These are phyloP conservation scores for Pseudogymnoascus sp. DNA, from an alignment of 2,329 filamentous ascomycete genomes.

Conservation along the genomic window DNA sequence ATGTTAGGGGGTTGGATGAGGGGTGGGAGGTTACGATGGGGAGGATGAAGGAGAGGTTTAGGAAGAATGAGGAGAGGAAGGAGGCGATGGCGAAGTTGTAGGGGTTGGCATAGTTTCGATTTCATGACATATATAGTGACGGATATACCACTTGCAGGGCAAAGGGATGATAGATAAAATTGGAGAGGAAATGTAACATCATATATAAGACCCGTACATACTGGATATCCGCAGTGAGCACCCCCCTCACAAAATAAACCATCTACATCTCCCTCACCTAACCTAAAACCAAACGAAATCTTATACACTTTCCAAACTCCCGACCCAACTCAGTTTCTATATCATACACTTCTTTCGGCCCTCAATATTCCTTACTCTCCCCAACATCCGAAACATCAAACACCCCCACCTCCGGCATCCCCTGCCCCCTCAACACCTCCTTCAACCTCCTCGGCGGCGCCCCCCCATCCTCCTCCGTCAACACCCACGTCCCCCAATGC, in stretches of 20 bases:
- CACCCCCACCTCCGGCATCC: conserved; percentile 58
- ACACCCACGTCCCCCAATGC: conserved; percentile 85
- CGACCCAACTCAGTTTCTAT: neutral
- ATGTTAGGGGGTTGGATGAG: conserved; percentile 35
- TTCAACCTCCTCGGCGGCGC: conserved; percentile 70
- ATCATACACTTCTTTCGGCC: neutral
- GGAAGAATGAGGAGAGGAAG: conserved; percentile 6
- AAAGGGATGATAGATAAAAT: neutral
- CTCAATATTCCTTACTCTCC: conserved; percentile 67
- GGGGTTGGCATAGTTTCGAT: neutral
- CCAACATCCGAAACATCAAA: conserved; percentile 83
- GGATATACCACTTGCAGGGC: neutral
- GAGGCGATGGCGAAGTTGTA: neutral
- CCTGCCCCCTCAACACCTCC: conserved; percentile 60
- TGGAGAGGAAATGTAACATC: neutral
- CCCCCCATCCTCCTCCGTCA: conserved; percentile 70
- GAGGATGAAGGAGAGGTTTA: conserved; percentile 29
- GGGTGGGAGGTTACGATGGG: conserved; percentile 35
- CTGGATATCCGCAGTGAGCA: neutral
- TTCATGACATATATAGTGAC: neutral
- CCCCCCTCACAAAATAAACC: neutral
- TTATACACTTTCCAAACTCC: neutral
- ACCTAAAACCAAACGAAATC: neutral
- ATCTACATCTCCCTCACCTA: neutral
- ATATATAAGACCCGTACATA: neutral